phyloP scores from a whole-genome alignment of 2,329 filamentous ascomycete species.

The Tolypocladium tropicale region DNA sequence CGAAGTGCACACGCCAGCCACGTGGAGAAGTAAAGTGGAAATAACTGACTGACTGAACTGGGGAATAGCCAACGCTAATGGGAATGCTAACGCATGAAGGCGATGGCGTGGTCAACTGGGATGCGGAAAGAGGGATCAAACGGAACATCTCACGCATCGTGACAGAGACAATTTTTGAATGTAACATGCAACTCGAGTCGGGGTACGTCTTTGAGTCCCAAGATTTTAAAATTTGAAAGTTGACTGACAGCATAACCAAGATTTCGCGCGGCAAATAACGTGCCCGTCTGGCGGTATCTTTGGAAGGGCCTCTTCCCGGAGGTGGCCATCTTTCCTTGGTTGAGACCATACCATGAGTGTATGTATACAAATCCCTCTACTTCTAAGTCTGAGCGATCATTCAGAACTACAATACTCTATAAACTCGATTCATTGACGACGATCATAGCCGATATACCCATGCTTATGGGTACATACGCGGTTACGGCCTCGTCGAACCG shows the following conservation, averaged over 20 bases:
- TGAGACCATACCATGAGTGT: background rate
- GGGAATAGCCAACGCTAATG: background rate
- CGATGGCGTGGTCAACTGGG: background rate
- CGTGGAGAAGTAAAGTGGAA: background rate
- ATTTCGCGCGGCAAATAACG: background rate
- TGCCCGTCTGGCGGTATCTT: background rate
- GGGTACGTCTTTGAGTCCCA: background rate
- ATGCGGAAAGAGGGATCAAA: background rate
- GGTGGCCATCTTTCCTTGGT: background rate
- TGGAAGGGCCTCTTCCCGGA: background rate
- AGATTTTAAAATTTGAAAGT: background rate
- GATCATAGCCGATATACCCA: background rate
- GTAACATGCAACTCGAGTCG: background rate
- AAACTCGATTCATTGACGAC: background rate
- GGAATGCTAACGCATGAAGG: background rate
- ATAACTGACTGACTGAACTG: background rate
- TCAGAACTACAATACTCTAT: background rate
- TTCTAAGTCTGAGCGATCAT: background rate
- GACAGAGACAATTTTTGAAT: background rate
- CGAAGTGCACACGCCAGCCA: too few relatives aligned
- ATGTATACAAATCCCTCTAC: background rate
- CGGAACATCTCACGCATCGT: background rate
- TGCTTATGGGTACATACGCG: background rate
- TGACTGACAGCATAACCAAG: background rate
- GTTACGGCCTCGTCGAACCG: background rate